phyloP scores from a whole-genome alignment of 768 basidiomycete genomes.

The Pulveroboletus sp. region DNA sequence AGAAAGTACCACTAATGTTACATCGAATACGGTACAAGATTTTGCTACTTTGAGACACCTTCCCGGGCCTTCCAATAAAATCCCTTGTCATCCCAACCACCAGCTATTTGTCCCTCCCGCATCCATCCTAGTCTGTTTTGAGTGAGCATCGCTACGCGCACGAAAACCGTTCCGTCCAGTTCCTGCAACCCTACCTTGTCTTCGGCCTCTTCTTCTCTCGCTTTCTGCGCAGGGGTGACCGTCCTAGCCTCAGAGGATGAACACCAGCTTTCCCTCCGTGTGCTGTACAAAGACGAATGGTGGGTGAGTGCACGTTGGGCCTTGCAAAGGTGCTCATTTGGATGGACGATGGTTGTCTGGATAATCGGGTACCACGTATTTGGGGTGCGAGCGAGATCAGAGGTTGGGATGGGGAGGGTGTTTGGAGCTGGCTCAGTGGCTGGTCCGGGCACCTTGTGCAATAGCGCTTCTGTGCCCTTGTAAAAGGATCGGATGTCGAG shows the following conservation, averaged over 20 bases:
- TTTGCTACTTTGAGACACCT: neutral
- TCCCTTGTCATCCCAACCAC: constrained; percentile 22
- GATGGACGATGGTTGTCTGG: constrained; percentile 50
- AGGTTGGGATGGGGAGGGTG: constrained; percentile 30
- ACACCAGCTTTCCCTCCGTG: constrained; percentile 28
- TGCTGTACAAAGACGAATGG: constrained; percentile 42
- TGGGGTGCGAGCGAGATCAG: constrained; percentile 37
- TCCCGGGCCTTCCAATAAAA: constrained; percentile 11
- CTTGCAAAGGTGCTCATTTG: constrained; percentile 54
- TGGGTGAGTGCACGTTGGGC: constrained; percentile 48
- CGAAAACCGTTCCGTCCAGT: constrained; percentile 64
- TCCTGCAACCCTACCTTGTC: constrained; percentile 22
- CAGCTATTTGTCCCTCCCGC: constrained; percentile 34
- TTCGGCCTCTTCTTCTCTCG: constrained; percentile 23
- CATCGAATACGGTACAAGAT: too few species aligned
- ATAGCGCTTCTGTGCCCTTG: constrained; percentile 18
- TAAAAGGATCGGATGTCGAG: constrained; percentile 33
- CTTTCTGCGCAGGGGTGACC: constrained; percentile 16
- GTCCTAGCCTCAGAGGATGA: constrained; percentile 8
- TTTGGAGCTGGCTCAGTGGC: constrained; percentile 21
- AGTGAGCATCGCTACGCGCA: constrained; percentile 52
- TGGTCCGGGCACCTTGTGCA: constrained; percentile 35
- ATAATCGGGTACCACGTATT: constrained; percentile 60
- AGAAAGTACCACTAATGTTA: too few species aligned
- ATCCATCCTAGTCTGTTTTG: constrained; percentile 40